Evolutionary conservation across 495 filamentous ascomycete genomes (phyloP), one percentile per base, ranked within the genome.

Genomic region (Lophiotrema nucula): DNA sequence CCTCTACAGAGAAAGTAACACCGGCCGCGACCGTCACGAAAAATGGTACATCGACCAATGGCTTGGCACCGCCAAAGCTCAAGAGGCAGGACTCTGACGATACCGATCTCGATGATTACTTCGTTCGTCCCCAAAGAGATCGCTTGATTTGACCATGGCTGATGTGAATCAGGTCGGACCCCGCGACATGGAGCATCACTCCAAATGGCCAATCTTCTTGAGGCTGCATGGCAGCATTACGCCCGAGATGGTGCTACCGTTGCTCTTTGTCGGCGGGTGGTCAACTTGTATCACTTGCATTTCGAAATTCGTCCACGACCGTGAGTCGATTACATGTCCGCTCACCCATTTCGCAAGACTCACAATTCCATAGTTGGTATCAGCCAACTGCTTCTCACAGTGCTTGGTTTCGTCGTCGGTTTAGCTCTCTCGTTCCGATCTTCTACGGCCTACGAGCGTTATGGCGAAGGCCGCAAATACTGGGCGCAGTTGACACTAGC

Each of bases 371-470:
- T 13, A 76, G 72, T 88, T 2, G 79, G 79, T 19, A 83, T 93
- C 23, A 79, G 81, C 58, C 82, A 78, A 21, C 78, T 91, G 50
- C 77, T 96, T 8, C 79, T 96, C 28, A 95, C 89, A 13, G 85
- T 95, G 11, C 82, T 89, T 24, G 90, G 89, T 85, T 93, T 96
- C 77, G 88, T 95, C 58, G 88, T 96, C 64, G 88, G 86, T 77
- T 71, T 95, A 67, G 81, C 87, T 0, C 75, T 96, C 59, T 89
- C 86, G 21, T 93, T 96, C 75, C 85, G 89, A 46, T 88, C 83
- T 60, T 88, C 88, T 0, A 90, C 88, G 15, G 90, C 89, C 4
- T 96, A 96, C 66, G 90, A 95, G 70, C 77, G 77, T 70, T 88
- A 86, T 69, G 79, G 79, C 35, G 86, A 95, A 53, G 88, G 87